Base-by-base conservation (phyloP, 2,329 filamentous ascomycete species). In the Sclerotinia nivalis region DNA sequence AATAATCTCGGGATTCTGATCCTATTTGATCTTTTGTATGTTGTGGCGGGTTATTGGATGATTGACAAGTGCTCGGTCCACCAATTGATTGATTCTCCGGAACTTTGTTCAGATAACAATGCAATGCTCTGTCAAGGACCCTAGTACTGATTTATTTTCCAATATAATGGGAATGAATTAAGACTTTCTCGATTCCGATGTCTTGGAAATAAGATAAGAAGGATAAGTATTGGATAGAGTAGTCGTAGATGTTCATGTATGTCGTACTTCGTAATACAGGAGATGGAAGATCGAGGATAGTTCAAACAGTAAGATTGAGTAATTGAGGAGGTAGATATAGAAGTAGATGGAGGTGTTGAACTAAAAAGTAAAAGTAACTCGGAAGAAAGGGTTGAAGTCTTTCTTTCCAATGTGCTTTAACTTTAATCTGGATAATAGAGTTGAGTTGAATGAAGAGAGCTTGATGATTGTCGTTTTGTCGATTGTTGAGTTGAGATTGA, bases 381-480 rank as follows among this genome's bases (percentile, higher is more conserved):
- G 43, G 43, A n/a, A 68, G 66, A 62, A 62, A 62, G 47, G 45
- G 34, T 68, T 62, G 60, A 50, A 62, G 43, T 37, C 45, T 37
- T 20, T 50, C 45, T 62, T 62, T 62, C 45, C 59, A 34, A 49
- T 49, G 13, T 55, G 25, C 54, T 56, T 56, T 56, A 22, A 34
- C 18, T 56, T 37, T 37, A 34, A 56, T 22, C 34, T 1, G 15
- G 34, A 28, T 28, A 12, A 52, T 18, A 8, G 25, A 55, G 15
- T 22, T 20, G 31, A n/a, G 22, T 10, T n/a, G 28, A 28, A 31
- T 49, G 45, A 37, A 18, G 28, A 62, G 22, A 34, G 45, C n/a
- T 37, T 34, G 18, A 31, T 5, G 20, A 4, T n/a, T 10, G 8
- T 18, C 34, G 34, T 25, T n/a, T 28, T 2, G 4, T 49, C 10